These are phyloP conservation scores for Globisporangium ultimum DNA, from an alignment of 352 stramenopile species.

Conservation along the genomic window DNA sequence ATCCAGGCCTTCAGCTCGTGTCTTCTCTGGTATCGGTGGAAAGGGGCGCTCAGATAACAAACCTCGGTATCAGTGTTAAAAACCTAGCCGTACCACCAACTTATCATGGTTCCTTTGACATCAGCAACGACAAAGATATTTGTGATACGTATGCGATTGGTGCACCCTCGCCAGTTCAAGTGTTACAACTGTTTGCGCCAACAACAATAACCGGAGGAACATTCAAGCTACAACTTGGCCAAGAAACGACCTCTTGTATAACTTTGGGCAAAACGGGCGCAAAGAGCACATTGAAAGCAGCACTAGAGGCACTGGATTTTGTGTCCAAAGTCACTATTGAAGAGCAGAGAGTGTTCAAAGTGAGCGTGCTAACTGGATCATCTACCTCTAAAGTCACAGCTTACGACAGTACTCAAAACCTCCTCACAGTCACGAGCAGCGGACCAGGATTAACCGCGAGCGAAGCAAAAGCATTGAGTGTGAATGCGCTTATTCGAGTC, in stretches of 20 bases:
- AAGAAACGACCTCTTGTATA: slow-evolving; percentile 51
- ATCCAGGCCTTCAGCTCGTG: slow-evolving; percentile 47
- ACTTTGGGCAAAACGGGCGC: slow-evolving; percentile 23
- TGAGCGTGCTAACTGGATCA: slow-evolving; percentile 43
- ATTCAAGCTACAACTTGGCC: slow-evolving; percentile 55
- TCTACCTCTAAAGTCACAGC: slow-evolving; percentile 35
- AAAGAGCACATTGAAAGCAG: slow-evolving; percentile 31
- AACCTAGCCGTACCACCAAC: slow-evolving; percentile 22
- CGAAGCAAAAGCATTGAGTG: slow-evolving; percentile 27
- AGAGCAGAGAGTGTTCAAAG: slow-evolving; percentile 58
- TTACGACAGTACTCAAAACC: slow-evolving; percentile 21
- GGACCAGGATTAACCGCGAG: slow-evolving; percentile 25
- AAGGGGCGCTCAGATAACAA: slow-evolving; percentile 16
- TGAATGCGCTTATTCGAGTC: slow-evolving; percentile 55
- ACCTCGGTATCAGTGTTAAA: slow-evolving; percentile 22
- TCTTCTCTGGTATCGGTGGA: slow-evolving; percentile 52
- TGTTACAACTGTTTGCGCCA: slow-evolving; percentile 63
- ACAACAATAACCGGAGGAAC: slow-evolving; percentile 55
- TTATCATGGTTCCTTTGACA: slow-evolving; percentile 48
- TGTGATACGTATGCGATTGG: slow-evolving; percentile 73
- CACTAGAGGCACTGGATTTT: slow-evolving; percentile 36
- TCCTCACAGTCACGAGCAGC: slow-evolving; percentile 35
- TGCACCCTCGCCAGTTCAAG: slow-evolving; percentile 51
- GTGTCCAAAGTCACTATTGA: slow-evolving; percentile 47
- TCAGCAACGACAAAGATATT: slow-evolving; percentile 43